Evolutionary conservation across 2,329 filamentous ascomycete genomes (phyloP).

Genomic region (Nothophoma quercina): DNA sequence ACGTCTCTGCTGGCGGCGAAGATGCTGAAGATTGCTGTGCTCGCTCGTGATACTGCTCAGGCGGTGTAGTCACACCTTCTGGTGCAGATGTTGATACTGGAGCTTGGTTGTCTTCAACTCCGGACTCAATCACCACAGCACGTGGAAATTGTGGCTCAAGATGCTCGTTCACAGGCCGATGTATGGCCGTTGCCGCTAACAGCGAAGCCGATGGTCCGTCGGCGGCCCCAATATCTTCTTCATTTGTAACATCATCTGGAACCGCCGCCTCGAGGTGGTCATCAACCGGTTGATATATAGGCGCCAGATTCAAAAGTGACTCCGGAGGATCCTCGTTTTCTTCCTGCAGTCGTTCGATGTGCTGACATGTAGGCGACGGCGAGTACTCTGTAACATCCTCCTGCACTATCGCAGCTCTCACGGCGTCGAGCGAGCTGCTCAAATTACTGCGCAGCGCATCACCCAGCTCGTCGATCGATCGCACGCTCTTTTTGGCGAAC

Average conservation of each 20-base stretch:
- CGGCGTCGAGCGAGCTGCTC: background rate
- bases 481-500: slow-evolving; percentile 12
- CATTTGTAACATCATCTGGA: background rate
- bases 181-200: too few relatives aligned
- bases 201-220: too few relatives aligned
- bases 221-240: background rate
- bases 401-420: background rate
- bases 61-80: too few relatives aligned
- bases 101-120: too few relatives aligned
- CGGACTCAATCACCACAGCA: too few relatives aligned
- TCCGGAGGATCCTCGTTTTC: background rate
- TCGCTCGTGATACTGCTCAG: too few relatives aligned
- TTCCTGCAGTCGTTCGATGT: background rate
- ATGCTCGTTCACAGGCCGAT: background rate
- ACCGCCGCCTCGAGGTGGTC: background rate
- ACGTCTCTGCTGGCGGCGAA: too few relatives aligned
- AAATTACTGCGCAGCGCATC: slow-evolving; percentile 2
- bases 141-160: too few relatives aligned
- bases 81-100: too few relatives aligned
- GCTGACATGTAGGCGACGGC: background rate
- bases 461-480: background rate
- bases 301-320: background rate
- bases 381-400: background rate
- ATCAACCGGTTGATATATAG: background rate
- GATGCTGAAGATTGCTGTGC: too few relatives aligned